Evolutionary conservation across 2,329 filamentous ascomycete species (phyloP), one percentile per base, ranked within the genome.

Genomic region (Paecilomyces fulvus): DNA sequence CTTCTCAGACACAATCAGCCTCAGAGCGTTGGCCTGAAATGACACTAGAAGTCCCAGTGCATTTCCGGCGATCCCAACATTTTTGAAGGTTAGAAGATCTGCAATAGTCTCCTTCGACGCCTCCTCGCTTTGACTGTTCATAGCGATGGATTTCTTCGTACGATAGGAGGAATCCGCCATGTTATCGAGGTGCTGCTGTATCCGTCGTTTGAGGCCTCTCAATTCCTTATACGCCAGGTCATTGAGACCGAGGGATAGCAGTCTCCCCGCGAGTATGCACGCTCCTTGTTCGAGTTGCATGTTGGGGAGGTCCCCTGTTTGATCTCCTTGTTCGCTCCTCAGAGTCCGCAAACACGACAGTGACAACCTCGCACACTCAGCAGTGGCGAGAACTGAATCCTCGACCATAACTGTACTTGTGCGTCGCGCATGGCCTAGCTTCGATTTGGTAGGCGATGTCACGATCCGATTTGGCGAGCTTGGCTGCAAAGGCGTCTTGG

Each of bases 231-330:
- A 66, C 6, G 75, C 75, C 55, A 73, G 56, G 12, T 76, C 73
- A 30, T 72, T 67, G 23, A 77, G 61, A 0, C 70, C 74, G 25
- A 76, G 51, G 1, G 73, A 69, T 11, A 77, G 66, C 14, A 76
- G 60, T 43, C 74, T 75, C 21, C 73, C 74, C 7, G 70, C 68
- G 52, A 77, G 60, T 11, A 76, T 70, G 56, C 72, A 75, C 20
- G 73, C 68, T 0, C 73, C 75, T 56, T 74, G 73, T 56, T 77
- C 74, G 7, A 77, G 63, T 53, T 75, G 73, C 52, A 75, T 62
- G 55, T 70, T 72, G 8, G 69, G 70, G 20, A 65, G 49, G 21
- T 55, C 59, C 33, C 52, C 62, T 2, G 60, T 60, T 20, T 61
- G 57, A 5, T 31, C 56, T 49, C 58, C 60, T 6, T 65, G 61